Conservation (phyloP, 2,329 filamentous ascomycete genomes). For the Tricladium varicosporioides region DNA sequence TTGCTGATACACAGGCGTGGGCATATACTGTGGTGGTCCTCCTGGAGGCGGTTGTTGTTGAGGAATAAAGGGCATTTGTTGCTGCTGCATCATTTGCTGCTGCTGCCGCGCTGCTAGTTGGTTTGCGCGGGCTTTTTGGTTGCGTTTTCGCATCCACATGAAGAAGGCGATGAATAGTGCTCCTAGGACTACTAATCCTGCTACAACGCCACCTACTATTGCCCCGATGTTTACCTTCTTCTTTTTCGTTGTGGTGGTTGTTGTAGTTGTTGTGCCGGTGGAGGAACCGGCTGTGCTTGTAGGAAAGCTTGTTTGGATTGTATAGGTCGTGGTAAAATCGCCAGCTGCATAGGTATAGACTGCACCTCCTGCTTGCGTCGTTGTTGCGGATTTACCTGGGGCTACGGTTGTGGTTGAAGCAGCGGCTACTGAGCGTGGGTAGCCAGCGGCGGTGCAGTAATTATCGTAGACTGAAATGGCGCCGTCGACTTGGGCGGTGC, state of each 20-base stretch:
- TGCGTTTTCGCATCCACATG: background rate
- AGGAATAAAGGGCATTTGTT: background rate
- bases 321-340: too few species aligned
- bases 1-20: background rate
- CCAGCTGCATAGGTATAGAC: background rate
- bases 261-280: too few species aligned
- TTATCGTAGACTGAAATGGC: conserved; percentile 1
- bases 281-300: too few species aligned
- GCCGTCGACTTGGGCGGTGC: background rate
- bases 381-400: background rate
- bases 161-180: background rate
- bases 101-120: background rate
- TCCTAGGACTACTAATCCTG: background rate
- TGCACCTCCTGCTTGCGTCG: background rate
- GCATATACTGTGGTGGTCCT: background rate
- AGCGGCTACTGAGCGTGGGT: background rate
- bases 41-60: background rate
- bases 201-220: background rate
- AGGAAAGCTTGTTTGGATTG: too few species aligned
- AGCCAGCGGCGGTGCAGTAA: conserved; percentile 7
- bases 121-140: background rate
- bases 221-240: background rate
- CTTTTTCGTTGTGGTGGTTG: too few species aligned
- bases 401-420: background rate
- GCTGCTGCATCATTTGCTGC: background rate